phyloP scores from a whole-genome alignment of 495 filamentous ascomycete species.

The Aspergillus steynii region DNA sequence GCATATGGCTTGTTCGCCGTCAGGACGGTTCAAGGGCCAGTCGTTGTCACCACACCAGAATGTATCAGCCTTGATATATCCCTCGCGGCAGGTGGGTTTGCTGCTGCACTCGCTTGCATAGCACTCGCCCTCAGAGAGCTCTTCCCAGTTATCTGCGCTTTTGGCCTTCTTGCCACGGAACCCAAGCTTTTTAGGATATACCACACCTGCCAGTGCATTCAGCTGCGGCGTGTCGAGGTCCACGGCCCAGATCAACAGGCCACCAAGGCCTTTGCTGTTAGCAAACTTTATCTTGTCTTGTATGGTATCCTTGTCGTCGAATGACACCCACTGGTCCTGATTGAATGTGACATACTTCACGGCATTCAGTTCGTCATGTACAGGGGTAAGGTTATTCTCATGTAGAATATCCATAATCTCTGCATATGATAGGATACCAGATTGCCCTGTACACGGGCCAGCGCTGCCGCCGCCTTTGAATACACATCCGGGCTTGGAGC shows the following conservation, averaged over 20 bases:
- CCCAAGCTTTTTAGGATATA: slow-evolving; percentile 4
- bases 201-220: not conserved
- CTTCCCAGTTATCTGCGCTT: slow-evolving; percentile 5
- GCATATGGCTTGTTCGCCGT: slow-evolving; percentile 2
- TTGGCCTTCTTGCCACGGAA: not conserved
- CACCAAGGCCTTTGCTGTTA: slow-evolving; percentile 34
- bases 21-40: not conserved
- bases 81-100: too few relatives aligned
- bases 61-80: slow-evolving; percentile 2
- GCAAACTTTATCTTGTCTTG: slow-evolving; percentile 39
- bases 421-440: slow-evolving; percentile 28
- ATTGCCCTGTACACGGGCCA: slow-evolving; percentile 29
- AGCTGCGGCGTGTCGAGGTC: slow-evolving; percentile 20
- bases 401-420: slow-evolving; percentile 8
- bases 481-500: slow-evolving; percentile 29
- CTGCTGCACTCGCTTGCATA: slow-evolving; percentile 1
- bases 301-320: slow-evolving; percentile 40
- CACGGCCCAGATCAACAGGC: slow-evolving; percentile 38
- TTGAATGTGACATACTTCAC: slow-evolving; percentile 39
- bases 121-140: slow-evolving; percentile 3
- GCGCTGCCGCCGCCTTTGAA: slow-evolving; percentile 26
- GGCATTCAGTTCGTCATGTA: slow-evolving; percentile 20
- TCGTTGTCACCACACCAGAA: slow-evolving; percentile 4
- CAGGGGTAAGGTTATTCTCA: slow-evolving; percentile 3
- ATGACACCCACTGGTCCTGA: slow-evolving; percentile 40